Base-by-base conservation (phyloP, 2,329 filamentous ascomycete species). In the Escovopsis sp. region DNA sequence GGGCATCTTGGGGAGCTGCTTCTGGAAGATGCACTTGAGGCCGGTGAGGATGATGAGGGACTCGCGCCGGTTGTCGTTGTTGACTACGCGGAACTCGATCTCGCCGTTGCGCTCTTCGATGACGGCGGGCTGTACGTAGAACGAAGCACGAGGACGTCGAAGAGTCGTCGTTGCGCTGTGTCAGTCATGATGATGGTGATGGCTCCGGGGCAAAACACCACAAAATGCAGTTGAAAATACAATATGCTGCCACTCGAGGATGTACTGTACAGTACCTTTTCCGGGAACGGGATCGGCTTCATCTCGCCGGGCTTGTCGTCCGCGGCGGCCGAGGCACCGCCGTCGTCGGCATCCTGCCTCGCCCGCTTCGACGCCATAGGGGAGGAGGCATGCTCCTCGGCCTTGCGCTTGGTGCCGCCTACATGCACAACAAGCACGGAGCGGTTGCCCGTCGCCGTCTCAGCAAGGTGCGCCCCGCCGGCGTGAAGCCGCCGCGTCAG, bases 1-100 rank as follows among this genome's bases (percentile, higher is more conserved):
- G 12, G 90, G 90, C 90, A 98, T 98, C 59, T 96, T 96, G 0
- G 90, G 90, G 5, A 98, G 68, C 53, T 98, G 90, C 49, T 96
- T 96, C 55, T 98, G 90, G 50, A 98, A 96, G 44, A 98, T 92
- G 53, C 87, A 94, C 55, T 96, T 98, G 37, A 98, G 66, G 12
- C 90, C 90, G 0, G 88, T 94, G 39, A 98, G 68, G 47, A 98
- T 92, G 51, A 96, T 92, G 45, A 87, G 77, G 52, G 83, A 92
- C 50, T 94, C 85, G 44, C 80, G 73, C 27, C 77, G 70, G 48
- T 82, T 81, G 52, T 98, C 90, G 53, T 98, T 98, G 66, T 96
- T 96, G 49, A 98, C 90, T 6, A 96, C 90, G 33, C 87, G 79
- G 56, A 96, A 96, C 56, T 96, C 86, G 47, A 98, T 96, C 44